Conservation (phyloP, 2,329 filamentous ascomycete genomes). For the Talaromyces albobiverticillius region DNA sequence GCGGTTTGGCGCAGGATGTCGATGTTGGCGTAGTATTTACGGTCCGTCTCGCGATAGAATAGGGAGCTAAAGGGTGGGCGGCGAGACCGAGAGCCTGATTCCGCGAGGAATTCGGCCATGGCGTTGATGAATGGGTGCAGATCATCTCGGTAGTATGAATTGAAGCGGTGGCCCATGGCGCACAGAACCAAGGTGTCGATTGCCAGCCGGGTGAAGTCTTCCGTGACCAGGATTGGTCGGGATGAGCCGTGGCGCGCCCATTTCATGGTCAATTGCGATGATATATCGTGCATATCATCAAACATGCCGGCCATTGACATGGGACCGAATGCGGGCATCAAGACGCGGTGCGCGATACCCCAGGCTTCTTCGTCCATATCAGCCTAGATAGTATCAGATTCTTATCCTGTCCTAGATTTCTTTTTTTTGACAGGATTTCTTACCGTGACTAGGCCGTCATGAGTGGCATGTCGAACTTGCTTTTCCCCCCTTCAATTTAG, state of each 20-base stretch:
- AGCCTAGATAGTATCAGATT: no score
- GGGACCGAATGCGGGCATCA: constrained; percentile 49
- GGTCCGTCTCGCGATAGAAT: not conserved
- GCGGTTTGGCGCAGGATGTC: not conserved
- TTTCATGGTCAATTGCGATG: constrained; percentile 38
- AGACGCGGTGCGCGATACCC: constrained; percentile 57
- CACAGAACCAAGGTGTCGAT: constrained; percentile 71
- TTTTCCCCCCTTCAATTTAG: constrained; percentile 39
- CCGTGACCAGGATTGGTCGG: constrained; percentile 57
- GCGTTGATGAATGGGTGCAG: constrained; percentile 68
- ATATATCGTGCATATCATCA: constrained; percentile 41
- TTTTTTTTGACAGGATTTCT: not conserved
- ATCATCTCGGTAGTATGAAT: constrained; percentile 67
- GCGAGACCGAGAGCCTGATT: constrained; percentile 52
- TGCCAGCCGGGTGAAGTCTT: constrained; percentile 69
- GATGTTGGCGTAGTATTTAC: constrained; percentile 1
- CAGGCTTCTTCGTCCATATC: constrained; percentile 54
- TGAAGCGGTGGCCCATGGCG: constrained; percentile 69
- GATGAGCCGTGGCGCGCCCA: constrained; percentile 52
- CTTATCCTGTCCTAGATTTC: no score
- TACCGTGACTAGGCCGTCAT: constrained; percentile 67
- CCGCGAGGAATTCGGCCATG: constrained; percentile 63
- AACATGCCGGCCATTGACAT: constrained; percentile 45
- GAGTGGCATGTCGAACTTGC: constrained; percentile 58
- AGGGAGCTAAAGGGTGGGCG: constrained; percentile 42